These are phyloP conservation scores for Geranium incanum DNA, from an alignment of 441 rosid species.

Conservation along the genomic window DNA sequence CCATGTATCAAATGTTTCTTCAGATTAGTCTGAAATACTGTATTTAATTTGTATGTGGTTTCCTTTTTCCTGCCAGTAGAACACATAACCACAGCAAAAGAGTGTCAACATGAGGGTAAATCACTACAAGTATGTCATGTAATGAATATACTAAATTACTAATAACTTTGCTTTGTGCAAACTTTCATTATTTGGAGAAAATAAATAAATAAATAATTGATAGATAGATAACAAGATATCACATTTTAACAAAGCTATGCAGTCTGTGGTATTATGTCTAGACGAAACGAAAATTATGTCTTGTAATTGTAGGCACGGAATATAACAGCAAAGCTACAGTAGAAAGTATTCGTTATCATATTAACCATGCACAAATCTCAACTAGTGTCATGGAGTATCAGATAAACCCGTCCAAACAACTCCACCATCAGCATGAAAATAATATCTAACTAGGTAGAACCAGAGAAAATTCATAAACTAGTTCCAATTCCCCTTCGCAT, in stretches of 20 bases:
- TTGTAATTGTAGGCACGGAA: neutral
- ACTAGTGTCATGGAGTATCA: neutral
- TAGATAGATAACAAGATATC: neutral
- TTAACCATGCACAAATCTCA: neutral
- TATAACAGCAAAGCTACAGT: neutral
- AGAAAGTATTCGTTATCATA: neutral
- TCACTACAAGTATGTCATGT: neutral
- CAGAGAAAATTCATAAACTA: neutral
- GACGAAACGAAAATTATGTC: neutral
- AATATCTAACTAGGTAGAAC: neutral
- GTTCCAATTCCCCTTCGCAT: neutral
- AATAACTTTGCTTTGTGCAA: neutral
- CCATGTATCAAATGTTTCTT: constrained; percentile 63
- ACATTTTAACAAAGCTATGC: neutral
- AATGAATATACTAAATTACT: neutral
- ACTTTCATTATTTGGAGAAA: neutral
- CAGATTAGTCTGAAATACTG: constrained; percentile 75
- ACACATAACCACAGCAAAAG: neutral
- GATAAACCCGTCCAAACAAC: neutral
- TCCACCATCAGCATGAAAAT: neutral
- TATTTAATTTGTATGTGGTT: constrained; percentile 58
- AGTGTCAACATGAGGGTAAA: neutral
- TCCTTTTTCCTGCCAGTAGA: constrained; percentile 55
- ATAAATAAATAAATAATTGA: neutral
- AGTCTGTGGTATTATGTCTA: neutral